Base-by-base conservation (phyloP, 805 yeast species). In the Ogataea corticis region DNA sequence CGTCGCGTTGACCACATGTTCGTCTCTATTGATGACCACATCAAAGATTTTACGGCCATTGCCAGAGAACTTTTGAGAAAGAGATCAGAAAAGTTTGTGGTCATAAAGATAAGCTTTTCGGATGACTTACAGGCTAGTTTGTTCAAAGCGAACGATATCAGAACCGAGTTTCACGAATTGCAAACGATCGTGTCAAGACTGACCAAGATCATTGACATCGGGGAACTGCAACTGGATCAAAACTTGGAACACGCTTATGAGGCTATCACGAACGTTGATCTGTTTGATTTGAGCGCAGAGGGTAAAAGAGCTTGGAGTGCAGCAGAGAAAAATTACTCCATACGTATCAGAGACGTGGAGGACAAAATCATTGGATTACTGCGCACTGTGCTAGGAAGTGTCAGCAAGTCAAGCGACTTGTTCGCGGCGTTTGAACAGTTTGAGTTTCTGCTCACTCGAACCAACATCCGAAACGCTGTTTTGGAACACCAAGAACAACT, bases 31-130 rank as follows among this genome's bases (percentile, higher is more conserved):
- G 95, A 88, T 30, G 73, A 70, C 21, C 75, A 77, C 33, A 59
- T 81, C 10, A 82, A 83, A 56, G 87, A 81, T 44, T 79, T 83
- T 66, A 77, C 82, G 1, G 75, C 79, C 41, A 59, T 85, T 34
- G 78, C 88, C 0, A 75, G 97, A 45, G 97, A 91, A 48, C 63
- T 86, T 3, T 70, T 87, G 33, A 71, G 97, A 51, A 86, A 82
- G 55, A 67, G 94, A 34, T 79, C 81, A 7, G 92, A 86, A 44
- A 82, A 80, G 48, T 84, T 85, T 57, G 73, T 84, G 12, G 76
- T 83, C 17, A 77, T 88, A 16, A 78, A 82, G 46, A 70, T 89
- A 9, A 69, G 68, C n/a, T 73, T 80, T 7, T 66, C 73, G 2
- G 55, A 51, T 1, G 58, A 50, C 13, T 43, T 79, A 19, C 71